A percentile compares a stretch with the other conserved stretches of the same genome.
Conservation (phyloP, 2,329 filamentous ascomycete species). For the Aplosporella prunicola region DNA sequence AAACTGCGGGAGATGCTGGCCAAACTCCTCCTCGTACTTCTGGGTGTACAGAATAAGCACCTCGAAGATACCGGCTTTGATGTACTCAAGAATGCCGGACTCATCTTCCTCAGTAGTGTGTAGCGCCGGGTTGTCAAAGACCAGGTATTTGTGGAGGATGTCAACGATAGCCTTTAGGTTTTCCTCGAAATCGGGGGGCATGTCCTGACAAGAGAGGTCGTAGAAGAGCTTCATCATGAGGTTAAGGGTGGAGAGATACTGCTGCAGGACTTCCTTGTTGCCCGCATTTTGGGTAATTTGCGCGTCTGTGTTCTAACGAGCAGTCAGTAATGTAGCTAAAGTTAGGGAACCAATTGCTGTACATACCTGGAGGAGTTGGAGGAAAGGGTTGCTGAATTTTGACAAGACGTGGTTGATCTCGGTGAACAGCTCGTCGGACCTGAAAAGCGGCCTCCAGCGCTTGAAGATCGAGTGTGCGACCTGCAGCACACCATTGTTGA, state of each 20-base stretch:
- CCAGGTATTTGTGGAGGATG: slow-evolving; percentile 85
- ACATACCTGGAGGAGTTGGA: slow-evolving; percentile 64
- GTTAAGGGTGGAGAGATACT: slow-evolving; percentile 77
- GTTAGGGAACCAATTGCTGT: background rate
- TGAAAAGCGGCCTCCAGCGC: slow-evolving; percentile 88
- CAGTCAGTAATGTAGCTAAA: background rate
- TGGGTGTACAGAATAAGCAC: slow-evolving; percentile 80
- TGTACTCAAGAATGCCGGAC: slow-evolving; percentile 71
- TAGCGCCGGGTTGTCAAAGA: slow-evolving; percentile 75
- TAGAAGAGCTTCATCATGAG: slow-evolving; percentile 87
- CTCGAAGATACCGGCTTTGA: slow-evolving; percentile 91
- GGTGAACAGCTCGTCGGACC: slow-evolving; percentile 82
- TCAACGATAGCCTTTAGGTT: slow-evolving; percentile 67
- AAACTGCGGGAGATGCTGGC: slow-evolving; percentile 68
- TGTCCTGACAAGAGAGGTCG: slow-evolving; percentile 94
- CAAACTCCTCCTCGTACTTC: slow-evolving; percentile 94
- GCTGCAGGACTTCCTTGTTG: slow-evolving; percentile 64
- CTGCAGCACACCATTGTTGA: slow-evolving; percentile 90
- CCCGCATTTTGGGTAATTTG: slow-evolving; percentile 63
- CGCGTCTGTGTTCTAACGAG: slow-evolving; percentile 52
- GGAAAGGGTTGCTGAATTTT: slow-evolving; percentile 75
- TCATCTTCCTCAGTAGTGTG: slow-evolving; percentile 84
- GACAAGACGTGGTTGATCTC: slow-evolving; percentile 93
- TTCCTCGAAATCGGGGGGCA: slow-evolving; percentile 90
- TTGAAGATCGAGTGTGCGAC: slow-evolving; percentile 98